Conservation (phyloP, 805 yeast genomes). For the Candida sakaeoensis region DNA sequence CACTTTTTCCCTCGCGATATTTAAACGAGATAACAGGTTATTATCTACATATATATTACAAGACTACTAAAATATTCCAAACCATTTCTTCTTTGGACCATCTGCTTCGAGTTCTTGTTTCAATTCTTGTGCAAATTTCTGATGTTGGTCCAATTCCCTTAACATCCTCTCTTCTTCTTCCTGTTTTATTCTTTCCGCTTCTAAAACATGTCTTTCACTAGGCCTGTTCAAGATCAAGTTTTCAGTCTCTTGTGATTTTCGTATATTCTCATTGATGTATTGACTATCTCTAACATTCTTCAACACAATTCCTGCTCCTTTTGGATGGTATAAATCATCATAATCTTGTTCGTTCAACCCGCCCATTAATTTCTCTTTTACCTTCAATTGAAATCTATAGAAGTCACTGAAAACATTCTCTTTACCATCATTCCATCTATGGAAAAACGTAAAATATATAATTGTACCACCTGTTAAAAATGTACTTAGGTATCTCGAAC, state of each 20-base stretch:
- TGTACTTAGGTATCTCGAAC: conserved; percentile 56
- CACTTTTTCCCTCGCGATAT: too few relatives aligned
- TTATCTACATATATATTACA: too few relatives aligned
- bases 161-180: conserved; percentile 54
- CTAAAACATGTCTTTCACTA: conserved; percentile 64
- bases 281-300: conserved; percentile 43
- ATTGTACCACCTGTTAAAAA: conserved; percentile 46
- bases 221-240: conserved; percentile 58
- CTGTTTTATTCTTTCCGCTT: conserved; percentile 69
- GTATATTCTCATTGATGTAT: conserved; percentile 38
- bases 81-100: conserved; percentile 21
- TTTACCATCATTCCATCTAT: conserved; percentile 81
- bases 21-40: too few relatives aligned
- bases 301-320: conserved; percentile 34
- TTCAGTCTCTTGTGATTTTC: conserved; percentile 43
- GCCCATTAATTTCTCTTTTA: conserved; percentile 46
- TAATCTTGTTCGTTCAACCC: conserved; percentile 59
- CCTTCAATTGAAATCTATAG: conserved; percentile 55
- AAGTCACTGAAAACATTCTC: conserved; percentile 72
- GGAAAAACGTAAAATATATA: conserved; percentile 63
- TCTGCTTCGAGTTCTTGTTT: conserved; percentile 11
- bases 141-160: conserved; percentile 28
- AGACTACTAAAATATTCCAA: conserved; percentile 13
- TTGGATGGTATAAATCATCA: conserved; percentile 55
- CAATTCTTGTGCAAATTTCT: conserved; percentile 19